Evolutionary conservation across 345 rosid genomes (phyloP), one percentile per base, ranked within the genome.

Genomic region (Boechera divaricarpa): DNA sequence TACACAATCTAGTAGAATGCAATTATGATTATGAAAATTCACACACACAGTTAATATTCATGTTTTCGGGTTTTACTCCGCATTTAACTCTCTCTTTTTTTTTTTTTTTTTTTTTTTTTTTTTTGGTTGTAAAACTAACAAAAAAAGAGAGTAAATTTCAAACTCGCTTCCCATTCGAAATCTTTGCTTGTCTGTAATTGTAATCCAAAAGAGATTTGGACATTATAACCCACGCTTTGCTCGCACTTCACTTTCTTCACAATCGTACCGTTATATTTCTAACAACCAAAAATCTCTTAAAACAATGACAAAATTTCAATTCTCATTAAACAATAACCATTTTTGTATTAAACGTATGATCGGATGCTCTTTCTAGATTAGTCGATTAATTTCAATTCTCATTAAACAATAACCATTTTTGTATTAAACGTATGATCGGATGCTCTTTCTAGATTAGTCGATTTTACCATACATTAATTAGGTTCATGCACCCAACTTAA

Each of bases 211-310:
- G 47, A 53, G 70, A 70, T 55, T 44, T 44, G 6, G 65, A 77
- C 66, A 62, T 76, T 31, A 33, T 6, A 61, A 56, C 74, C 3
- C 79, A 69, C 59, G 57, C 56, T 61, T 76, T 69, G 69, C 74
- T 76, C 57, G 28, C 49, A 76, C 47, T 60, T 53, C 56, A 41
- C 60, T 77, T 70, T 63, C 16, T 63, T 54, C 15, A 29, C 31
- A 52, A 41, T 18, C 41, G n/a, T 52, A 13, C 52, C 55, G 69
- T 60, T 10, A 26, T 18, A 15, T 7, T 60, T 16, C 44, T 21
- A 35, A 35, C 47, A 24, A 56, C 12, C 65, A 42, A 31, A 42
- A 31, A 31, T 32, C 49, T 42, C 35, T 6, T 5, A n/a, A 11
- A 8, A 38, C 1, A 48, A n/a, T 13, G 35, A 67, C 35, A 38